Evolutionary conservation across 352 stramenopile genomes (phyloP), one percentile per base, ranked within the genome.

Genomic region (Phytopythium montanum): DNA sequence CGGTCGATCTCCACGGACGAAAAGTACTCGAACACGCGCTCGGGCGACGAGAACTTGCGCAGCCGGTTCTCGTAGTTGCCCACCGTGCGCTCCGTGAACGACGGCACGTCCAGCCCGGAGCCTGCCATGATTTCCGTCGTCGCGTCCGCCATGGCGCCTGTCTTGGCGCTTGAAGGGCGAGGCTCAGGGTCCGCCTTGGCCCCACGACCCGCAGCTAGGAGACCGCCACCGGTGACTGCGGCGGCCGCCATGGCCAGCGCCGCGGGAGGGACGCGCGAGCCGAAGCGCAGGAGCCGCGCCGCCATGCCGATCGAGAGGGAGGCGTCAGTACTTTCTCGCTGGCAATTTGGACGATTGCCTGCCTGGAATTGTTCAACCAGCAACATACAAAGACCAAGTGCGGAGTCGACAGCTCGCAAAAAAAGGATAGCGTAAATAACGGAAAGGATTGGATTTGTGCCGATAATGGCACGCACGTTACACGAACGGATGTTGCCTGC

Each of bases 1-100:
- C 79, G 73, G 52, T 94, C 78, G 63, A 95, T 72, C 66, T 92
- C 73, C 3, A 96, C 82, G 54, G 79, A 91, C 19, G 88, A 92
- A 59, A 96, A 96, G 67, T 96, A 96, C 77, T 94, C 84, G 59
- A 96, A 96, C 12, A 96, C 84, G 58, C 87, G 87, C 73, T 95
- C 86, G 25, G 88, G 88, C 12, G 79, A 76, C 59, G 77, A 90
- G 70, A 93, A 92, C 62, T 81, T 84, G 61, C 88, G 88, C 54
- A 96, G 56, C 1, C 88, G 85, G 72, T 96, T 96, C 74, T 96
- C 88, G 68, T 96, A 96, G 50, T 77, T 92, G 63, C 88, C 86
- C 19, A 95, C 75, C 18, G 80, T 92, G 25, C 82, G 81, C 73
- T 96, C 83, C 28, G 73, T 76, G 62, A 93, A 94, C 39, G 82